Evolutionary conservation across 2,329 filamentous ascomycete genomes (phyloP), one percentile per base, ranked within the genome.

Genomic region (Metarhizium anisopliae): DNA sequence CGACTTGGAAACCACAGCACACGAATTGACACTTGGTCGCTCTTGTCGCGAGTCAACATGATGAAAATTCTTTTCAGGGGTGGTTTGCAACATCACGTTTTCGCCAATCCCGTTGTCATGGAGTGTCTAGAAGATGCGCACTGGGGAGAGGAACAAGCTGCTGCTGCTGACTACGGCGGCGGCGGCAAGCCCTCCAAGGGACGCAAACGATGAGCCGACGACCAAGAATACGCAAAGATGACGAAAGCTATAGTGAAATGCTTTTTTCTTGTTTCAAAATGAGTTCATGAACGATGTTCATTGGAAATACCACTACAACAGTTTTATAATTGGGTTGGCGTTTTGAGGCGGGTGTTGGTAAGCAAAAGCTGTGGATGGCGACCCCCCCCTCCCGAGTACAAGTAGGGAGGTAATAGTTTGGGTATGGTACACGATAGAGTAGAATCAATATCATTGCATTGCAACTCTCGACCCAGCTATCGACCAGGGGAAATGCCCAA

Each of bases 21-120:
- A 60, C 60, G 69, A 47, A 76, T 82, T 52, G 74, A 80, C 55
- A 73, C 74, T 1, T 83, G 79, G 79, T 75, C 76, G 8, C 68
- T 80, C 14, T 74, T 73, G 32, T 72, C 74, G 18, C 70, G 78
- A 20, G 69, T 79, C n/a, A 70, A 74, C 50, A 70, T 77, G 62
- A 70, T 82, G 56, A 77, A 75, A 62, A 67, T 68, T 4, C 58
- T 81, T 1, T 73, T 82, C 50, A 73, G 75, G 16, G 72, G 74
- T 30, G 78, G 78, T 14, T 62, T 73, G 2, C 68, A 70, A 55
- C 66, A 67, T 29, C 71, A 73, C 52, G 62, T 70, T n/a, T 68
- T 70, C 35, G 61, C 69, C 50, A 73, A 73, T 55, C 70, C 70
- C 6, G 66, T 73, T 5, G 70, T 73, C 16, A 63, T 64, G 36